Conservation (phyloP, 2,329 filamentous ascomycete genomes). For the Neurospora sp. region DNA sequence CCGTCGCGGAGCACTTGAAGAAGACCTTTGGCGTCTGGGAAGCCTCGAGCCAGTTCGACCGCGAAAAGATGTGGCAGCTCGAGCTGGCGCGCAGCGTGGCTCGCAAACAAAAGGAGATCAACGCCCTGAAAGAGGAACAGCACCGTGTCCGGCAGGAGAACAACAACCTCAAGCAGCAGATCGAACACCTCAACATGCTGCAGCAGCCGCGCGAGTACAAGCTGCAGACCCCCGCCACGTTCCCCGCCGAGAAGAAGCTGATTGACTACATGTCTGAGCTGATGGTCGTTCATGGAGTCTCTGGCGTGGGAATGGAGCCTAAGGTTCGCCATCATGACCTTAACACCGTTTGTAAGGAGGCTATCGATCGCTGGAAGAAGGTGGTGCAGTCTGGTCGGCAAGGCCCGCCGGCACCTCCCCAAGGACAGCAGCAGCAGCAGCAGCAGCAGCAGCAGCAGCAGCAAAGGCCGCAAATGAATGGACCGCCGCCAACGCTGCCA, state of each 20-base stretch:
- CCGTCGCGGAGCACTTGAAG: constrained; percentile 66
- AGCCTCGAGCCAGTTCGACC: constrained; percentile 44
- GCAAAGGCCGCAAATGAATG: background rate
- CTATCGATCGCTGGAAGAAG: constrained; percentile 53
- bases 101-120: constrained; percentile 44
- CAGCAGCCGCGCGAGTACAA: constrained; percentile 53
- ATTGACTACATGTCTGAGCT: constrained; percentile 38
- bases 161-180: constrained; percentile 44
- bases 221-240: constrained; percentile 39
- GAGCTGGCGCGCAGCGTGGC: constrained; percentile 53
- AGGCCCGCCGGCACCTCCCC: background rate
- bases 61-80: constrained; percentile 50
- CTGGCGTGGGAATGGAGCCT: constrained; percentile 35
- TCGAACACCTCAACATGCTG: constrained; percentile 48
- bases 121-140: constrained; percentile 40
- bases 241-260: constrained; percentile 41
- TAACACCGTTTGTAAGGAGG: constrained; percentile 39
- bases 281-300: constrained; percentile 27
- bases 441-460: background rate
- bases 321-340: constrained; percentile 40
- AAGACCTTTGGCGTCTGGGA: constrained; percentile 72
- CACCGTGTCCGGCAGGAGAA: constrained; percentile 46
- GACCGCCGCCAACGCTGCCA: background rate
- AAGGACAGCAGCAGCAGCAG: background rate
- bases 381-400: constrained; percentile 23